A percentile compares a stretch with the other conserved stretches of the same genome.
These are phyloP conservation scores for Stenogyne calaminthoides DNA, from an alignment of 305 asterid genomes.

Conservation along the genomic window DNA sequence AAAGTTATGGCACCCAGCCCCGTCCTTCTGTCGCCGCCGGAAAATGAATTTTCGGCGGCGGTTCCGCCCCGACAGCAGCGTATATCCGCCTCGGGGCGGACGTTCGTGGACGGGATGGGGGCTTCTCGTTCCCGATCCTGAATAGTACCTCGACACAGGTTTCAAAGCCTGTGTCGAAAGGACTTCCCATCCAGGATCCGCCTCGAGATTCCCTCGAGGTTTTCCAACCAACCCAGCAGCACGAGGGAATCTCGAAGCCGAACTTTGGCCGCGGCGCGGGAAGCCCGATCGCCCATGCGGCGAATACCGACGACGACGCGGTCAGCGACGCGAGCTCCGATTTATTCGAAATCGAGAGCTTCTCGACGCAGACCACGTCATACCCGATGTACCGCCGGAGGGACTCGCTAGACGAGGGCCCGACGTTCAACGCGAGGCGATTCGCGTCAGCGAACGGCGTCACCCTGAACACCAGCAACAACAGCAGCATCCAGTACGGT, in stretches of 20 bases:
- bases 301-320: constrained; percentile 54
- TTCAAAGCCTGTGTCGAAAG: constrained; percentile 21
- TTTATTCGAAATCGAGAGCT: constrained; percentile 82
- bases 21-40: constrained; percentile 24
- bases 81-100: constrained; percentile 43
- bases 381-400: constrained; percentile 59
- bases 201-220: constrained; percentile 67
- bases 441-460: constrained; percentile 30
- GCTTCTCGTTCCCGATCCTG: constrained; percentile 71
- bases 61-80: constrained; percentile 49
- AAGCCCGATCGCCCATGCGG: constrained; percentile 46
- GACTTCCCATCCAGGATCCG: constrained; percentile 44
- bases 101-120: constrained; percentile 43
- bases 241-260: constrained; percentile 30
- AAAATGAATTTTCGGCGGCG: constrained; percentile 17
- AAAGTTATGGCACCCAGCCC: constrained; percentile 30
- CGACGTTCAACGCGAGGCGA: constrained; percentile 45
- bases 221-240: constrained; percentile 53
- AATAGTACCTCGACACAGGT: constrained; percentile 24
- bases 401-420: constrained; percentile 65
- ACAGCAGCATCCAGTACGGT: constrained; percentile 22
- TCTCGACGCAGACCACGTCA: constrained; percentile 64
- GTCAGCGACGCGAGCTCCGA: constrained; percentile 88
- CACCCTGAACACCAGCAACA: constrained; percentile 9
- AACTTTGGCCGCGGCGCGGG: constrained; percentile 38